Base-by-base conservation (phyloP, 2,329 filamentous ascomycete species). In the Domatiomyces catenatus region DNA sequence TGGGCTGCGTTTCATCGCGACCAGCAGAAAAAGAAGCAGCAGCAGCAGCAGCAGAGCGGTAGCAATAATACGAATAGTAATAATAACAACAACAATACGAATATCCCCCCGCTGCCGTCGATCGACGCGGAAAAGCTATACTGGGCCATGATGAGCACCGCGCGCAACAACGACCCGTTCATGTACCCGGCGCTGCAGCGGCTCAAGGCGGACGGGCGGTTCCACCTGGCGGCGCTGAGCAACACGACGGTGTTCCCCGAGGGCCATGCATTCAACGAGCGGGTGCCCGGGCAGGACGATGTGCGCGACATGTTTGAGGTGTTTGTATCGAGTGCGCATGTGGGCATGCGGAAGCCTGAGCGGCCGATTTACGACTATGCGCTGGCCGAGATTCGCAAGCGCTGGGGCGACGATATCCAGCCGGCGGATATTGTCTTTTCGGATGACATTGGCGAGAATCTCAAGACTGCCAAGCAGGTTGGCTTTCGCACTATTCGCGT, bases 391-490 rank as follows among this genome's bases (percentile, higher is more conserved):
- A 72, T 92, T 56, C 73, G 85, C 59, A 73, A 76, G 54, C 79
- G 78, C 36, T 73, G 72, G 3, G 66, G 64, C 15, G 66, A 69
- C 5, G 70, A 74, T 0, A 71, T 93, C 7, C 65, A 69, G 50
- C 69, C 83, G 0, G 69, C 70, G 0, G 86, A 95, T 50, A 72
- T 95, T 44, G 68, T 94, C 3, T 98, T 98, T 64, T 68, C 95
- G 47, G 92, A 95, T 64, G 89, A 95, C 60, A 94, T 98, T 64
- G 92, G 92, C 1, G 81, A 89, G 67, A 98, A 98, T 64, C 66
- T 96, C 52, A 92, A 89, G 71, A 82, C 76, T 44, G 92, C 81
- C 1, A 84, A 75, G 66, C 75, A 74, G 47, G 70, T 80, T 19
- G 90, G 90, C 0, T 82, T 96, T 65, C 69, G 75, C 50, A 96